Evolutionary conservation across 1,284 basidiomycete species (phyloP).

Genomic region (Malassezia cuniculi): DNA sequence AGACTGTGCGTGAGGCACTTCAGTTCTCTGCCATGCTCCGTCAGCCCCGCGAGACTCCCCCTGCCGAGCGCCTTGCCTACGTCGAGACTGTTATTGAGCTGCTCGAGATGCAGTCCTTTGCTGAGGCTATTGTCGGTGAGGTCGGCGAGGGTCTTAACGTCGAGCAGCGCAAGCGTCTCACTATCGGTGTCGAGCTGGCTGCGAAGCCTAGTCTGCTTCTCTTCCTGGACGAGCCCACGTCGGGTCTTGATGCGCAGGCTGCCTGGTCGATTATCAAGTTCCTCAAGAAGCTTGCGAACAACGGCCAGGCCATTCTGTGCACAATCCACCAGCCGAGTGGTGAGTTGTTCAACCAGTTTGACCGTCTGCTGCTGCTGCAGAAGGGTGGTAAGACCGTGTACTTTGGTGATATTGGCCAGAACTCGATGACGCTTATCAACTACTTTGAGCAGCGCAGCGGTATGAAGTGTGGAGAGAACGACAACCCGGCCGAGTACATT

Average conservation of each 20-base stretch:
- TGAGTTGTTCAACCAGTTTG: conserved; percentile 30
- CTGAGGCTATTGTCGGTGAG: conserved; percentile 32
- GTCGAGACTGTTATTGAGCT: conserved; percentile 31
- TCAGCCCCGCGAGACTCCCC: conserved; percentile 23
- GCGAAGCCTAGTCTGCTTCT: conserved; percentile 33
- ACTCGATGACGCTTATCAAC: conserved; percentile 52
- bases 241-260: conserved; percentile 25
- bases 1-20: conserved; percentile 31
- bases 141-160: conserved; percentile 26
- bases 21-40: conserved; percentile 32
- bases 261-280: conserved; percentile 37
- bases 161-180: conserved; percentile 32
- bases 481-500: conserved; percentile 37
- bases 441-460: conserved; percentile 61
- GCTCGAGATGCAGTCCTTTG: conserved; percentile 30
- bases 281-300: conserved; percentile 42
- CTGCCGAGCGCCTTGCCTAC: conserved; percentile 23
- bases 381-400: conserved; percentile 30
- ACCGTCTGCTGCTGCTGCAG: conserved; percentile 29
- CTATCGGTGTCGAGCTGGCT: conserved; percentile 35
- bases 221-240: conserved; percentile 39
- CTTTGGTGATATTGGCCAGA: conserved; percentile 60
- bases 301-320: conserved; percentile 43
- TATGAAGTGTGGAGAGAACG: conserved; percentile 43
- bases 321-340: conserved; percentile 46